These are phyloP conservation scores for Didymellaceae sp. DNA, from an alignment of 2,329 filamentous ascomycete genomes.

Conservation along the genomic window DNA sequence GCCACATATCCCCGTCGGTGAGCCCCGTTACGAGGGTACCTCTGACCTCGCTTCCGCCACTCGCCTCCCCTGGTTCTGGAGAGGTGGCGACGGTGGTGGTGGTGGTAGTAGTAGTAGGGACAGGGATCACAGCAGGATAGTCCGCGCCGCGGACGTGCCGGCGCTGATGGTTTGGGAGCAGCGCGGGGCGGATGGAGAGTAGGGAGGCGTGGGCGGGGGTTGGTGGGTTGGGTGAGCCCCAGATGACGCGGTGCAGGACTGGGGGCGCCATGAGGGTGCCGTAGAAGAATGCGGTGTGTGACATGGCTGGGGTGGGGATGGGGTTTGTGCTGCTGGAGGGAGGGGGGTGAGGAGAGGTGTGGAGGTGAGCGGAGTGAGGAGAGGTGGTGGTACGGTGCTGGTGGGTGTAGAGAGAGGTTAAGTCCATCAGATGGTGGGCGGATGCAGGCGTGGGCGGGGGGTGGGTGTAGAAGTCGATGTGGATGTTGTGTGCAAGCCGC, in stretches of 20 bases:
- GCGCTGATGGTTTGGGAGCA: conserved; percentile 76
- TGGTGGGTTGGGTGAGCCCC: conserved; percentile 62
- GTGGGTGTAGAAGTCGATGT: background rate
- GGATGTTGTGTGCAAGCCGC: too few relatives aligned
- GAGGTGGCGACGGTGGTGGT: too few relatives aligned
- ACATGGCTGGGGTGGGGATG: conserved; percentile 19
- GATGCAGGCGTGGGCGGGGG: background rate
- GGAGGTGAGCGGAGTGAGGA: background rate
- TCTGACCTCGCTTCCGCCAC: conserved; percentile 61
- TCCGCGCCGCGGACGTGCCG: conserved; percentile 72
- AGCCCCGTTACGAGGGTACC: conserved; percentile 79
- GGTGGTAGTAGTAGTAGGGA: too few relatives aligned
- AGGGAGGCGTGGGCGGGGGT: conserved; percentile 57
- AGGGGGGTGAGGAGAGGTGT: background rate
- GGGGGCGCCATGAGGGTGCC: conserved; percentile 82
- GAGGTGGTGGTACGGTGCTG: background rate
- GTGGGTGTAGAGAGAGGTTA: conserved; percentile 16
- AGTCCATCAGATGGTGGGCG: conserved; percentile 8
- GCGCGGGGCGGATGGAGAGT: conserved; percentile 73
- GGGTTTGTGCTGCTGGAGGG: background rate
- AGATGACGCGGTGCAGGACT: conserved; percentile 85
- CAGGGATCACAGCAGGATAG: conserved; percentile 77
- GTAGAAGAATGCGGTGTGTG: conserved; percentile 69
- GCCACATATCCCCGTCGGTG: conserved; percentile 75
- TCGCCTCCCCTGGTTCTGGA: too few relatives aligned